Evolutionary conservation across 768 basidiomycete species (phyloP).

Genomic region (Galerina marginata): DNA sequence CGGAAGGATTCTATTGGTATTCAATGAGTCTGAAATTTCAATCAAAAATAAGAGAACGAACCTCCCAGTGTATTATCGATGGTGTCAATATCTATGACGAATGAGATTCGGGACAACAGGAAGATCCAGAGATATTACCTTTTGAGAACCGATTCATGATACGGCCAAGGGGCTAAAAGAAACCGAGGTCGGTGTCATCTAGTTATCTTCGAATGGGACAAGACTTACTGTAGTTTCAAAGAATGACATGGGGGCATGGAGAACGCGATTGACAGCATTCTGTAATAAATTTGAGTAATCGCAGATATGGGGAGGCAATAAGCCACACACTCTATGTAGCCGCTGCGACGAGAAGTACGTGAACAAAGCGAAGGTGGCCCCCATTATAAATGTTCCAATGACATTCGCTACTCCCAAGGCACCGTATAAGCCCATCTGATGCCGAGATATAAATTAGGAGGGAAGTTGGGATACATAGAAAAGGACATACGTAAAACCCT

Average conservation of each 20-base stretch:
- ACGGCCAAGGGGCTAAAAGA: slow-evolving; percentile 70
- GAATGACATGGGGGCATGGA: slow-evolving; percentile 89
- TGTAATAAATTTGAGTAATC: slow-evolving; percentile 24
- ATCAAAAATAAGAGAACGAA: slow-evolving; percentile 20
- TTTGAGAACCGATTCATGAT: slow-evolving; percentile 93
- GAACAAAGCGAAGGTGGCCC: slow-evolving; percentile 48
- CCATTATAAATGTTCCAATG: too few relatives aligned
- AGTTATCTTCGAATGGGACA: neutral
- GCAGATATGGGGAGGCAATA: neutral
- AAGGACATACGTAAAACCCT: too few relatives aligned
- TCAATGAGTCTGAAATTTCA: neutral
- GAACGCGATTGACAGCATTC: slow-evolving; percentile 68
- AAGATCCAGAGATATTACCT: slow-evolving; percentile 37
- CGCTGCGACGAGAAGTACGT: slow-evolving; percentile 79
- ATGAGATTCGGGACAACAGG: neutral
- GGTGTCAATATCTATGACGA: slow-evolving; percentile 68
- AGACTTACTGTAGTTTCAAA: slow-evolving; percentile 77
- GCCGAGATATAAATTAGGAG: too few relatives aligned
- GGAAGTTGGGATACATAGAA: too few relatives aligned
- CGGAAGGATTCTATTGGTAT: slow-evolving; percentile 63
- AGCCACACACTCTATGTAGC: slow-evolving; percentile 57
- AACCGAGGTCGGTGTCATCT: neutral
- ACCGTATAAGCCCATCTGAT: too few relatives aligned
- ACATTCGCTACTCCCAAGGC: too few relatives aligned
- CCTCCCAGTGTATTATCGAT: slow-evolving; percentile 76